A percentile compares a stretch with the other conserved stretches of the same genome.
Evolutionary conservation across 2,329 filamentous ascomycete species (phyloP).

Genomic region (Parascedosporium putredinis): DNA sequence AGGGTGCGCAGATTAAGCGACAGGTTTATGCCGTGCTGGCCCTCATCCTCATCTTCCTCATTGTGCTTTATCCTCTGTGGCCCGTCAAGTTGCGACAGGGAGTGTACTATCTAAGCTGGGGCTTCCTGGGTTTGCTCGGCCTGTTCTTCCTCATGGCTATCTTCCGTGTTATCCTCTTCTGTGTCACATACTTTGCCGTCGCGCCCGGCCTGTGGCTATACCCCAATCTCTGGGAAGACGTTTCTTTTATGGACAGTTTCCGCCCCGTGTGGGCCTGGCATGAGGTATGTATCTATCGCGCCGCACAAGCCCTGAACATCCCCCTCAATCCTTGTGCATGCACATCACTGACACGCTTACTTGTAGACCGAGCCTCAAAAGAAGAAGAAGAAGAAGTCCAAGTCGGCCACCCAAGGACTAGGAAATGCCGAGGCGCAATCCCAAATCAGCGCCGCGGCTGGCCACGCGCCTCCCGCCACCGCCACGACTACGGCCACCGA

Average conservation of each 20-base stretch:
- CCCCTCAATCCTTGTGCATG: too few relatives aligned
- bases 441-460: constrained; percentile 41
- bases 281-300: constrained; percentile 52
- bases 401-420: constrained; percentile 23
- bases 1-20: constrained; percentile 86
- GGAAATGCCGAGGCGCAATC: constrained; percentile 22
- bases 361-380: constrained; percentile 30
- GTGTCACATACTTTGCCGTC: constrained; percentile 74
- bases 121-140: constrained; percentile 77
- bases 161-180: constrained; percentile 89
- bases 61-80: constrained; percentile 96
- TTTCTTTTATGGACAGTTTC: constrained; percentile 97
- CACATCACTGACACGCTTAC: constrained; percentile 17
- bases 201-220: constrained; percentile 95
- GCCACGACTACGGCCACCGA: constrained; percentile 48
- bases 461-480: constrained; percentile 38
- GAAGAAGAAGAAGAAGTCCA: constrained; percentile 49
- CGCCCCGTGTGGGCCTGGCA: constrained; percentile 97
- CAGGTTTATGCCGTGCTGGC: constrained; percentile 84
- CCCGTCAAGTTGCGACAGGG: constrained; percentile 81
- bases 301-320: too few relatives aligned
- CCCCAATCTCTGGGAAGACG: constrained; percentile 96
- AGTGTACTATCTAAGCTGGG: constrained; percentile 96
- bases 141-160: constrained; percentile 98
- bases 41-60: constrained; percentile 69